These are phyloP conservation scores for Plasmodium fragile DNA, from an alignment of 169 alveolate genomes.

Conservation along the genomic window DNA sequence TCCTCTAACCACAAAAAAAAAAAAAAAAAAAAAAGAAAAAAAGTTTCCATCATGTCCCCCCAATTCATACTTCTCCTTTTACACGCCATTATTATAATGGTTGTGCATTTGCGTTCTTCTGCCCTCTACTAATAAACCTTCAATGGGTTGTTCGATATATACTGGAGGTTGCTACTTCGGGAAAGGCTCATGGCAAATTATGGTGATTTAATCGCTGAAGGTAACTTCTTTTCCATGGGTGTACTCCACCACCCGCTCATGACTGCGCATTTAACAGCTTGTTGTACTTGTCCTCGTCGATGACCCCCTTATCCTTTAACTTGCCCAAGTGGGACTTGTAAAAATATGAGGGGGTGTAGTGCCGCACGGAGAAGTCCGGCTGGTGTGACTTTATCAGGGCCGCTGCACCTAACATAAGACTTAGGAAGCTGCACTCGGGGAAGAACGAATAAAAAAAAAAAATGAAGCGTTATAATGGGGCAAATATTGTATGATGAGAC, in stretches of 20 bases:
- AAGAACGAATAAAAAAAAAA: background rate
- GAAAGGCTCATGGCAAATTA: background rate
- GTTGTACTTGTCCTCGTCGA: slow-evolving; percentile 48
- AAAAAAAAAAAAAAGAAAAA: background rate
- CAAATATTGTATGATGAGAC: background rate
- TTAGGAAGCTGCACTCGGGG: slow-evolving; percentile 29
- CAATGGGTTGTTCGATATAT: background rate
- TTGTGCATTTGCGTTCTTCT: background rate
- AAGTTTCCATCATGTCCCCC: background rate
- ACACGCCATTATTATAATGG: background rate
- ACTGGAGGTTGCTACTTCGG: background rate
- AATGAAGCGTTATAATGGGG: background rate
- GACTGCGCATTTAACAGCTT: slow-evolving; percentile 17
- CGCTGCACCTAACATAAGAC: slow-evolving; percentile 43
- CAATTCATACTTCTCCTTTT: background rate
- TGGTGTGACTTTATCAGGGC: slow-evolving; percentile 22
- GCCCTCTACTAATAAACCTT: background rate
- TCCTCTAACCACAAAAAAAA: background rate
- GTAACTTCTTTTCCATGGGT: background rate
- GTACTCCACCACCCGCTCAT: background rate
- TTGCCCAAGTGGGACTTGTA: slow-evolving; percentile 47
- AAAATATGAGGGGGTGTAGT: slow-evolving; percentile 49
- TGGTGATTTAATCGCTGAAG: background rate
- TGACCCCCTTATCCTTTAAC: slow-evolving; percentile 35
- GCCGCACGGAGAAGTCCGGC: slow-evolving; percentile 47